Percentiles rank a stretch among this genome's conserved stretches.
These are phyloP conservation scores for Pichia sp. DNA, from an alignment of 1,139 yeast species.

Conservation along the genomic window DNA sequence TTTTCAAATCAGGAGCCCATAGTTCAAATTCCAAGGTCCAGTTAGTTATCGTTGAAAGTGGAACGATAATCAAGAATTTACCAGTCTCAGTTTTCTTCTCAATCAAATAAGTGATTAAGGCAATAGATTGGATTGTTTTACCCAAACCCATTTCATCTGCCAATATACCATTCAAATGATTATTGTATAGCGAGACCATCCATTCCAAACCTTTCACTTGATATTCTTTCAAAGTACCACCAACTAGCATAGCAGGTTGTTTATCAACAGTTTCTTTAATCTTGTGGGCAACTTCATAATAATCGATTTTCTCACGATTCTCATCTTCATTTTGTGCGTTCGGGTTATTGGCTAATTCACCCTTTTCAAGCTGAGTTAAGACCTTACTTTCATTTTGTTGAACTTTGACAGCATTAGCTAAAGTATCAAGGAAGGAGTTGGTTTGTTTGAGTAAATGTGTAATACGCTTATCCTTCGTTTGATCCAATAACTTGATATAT, in stretches of 20 bases:
- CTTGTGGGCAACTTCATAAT: slow-evolving; percentile 76
- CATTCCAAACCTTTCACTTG: slow-evolving; percentile 92
- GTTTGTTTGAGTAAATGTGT: slow-evolving; percentile 77
- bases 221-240: slow-evolving; percentile 90
- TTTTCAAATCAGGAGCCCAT: slow-evolving; percentile 76
- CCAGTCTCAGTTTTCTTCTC: slow-evolving; percentile 64
- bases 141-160: slow-evolving; percentile 96
- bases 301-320: slow-evolving; percentile 59
- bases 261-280: slow-evolving; percentile 59
- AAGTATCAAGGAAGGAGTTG: slow-evolving; percentile 67
- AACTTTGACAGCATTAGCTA: slow-evolving; percentile 71
- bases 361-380: slow-evolving; percentile 27
- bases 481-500: slow-evolving; percentile 71
- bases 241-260: slow-evolving; percentile 68
- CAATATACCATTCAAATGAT: slow-evolving; percentile 87
- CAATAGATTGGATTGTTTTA: slow-evolving; percentile 81
- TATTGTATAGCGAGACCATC: slow-evolving; percentile 95
- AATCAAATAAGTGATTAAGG: slow-evolving; percentile 67
- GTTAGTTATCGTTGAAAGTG: slow-evolving; percentile 76
- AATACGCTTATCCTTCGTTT: slow-evolving; percentile 79
- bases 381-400: slow-evolving; percentile 62
- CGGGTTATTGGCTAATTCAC: slow-evolving; percentile 27
- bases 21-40: slow-evolving; percentile 83
- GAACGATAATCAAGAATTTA: slow-evolving; percentile 77
- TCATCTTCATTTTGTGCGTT: slow-evolving; percentile 41